These are phyloP conservation scores for Brassica incana DNA, from an alignment of 345 rosid genomes.

Conservation along the genomic window DNA sequence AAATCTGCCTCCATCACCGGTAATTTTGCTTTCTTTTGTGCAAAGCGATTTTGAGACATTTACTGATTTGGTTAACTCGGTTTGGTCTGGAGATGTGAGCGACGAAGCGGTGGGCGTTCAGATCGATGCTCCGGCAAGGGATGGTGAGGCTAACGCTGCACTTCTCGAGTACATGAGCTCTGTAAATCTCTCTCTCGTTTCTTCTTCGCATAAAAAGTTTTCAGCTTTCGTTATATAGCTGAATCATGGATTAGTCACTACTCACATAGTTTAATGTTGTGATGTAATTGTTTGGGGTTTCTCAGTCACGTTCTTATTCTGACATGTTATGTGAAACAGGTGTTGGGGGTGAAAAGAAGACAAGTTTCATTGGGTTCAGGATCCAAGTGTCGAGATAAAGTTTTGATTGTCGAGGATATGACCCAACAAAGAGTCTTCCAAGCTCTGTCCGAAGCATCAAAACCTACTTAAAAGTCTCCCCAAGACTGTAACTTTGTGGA, in stretches of 20 bases:
- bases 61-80: not conserved
- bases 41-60: not conserved
- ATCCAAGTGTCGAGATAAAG: slow-evolving; percentile 87
- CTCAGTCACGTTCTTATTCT: not conserved
- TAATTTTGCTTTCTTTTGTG: slow-evolving; percentile 5
- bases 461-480: slow-evolving; percentile 25
- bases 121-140: slow-evolving; percentile 91
- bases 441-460: slow-evolving; percentile 58
- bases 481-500: slow-evolving; percentile 12
- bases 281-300: not conserved
- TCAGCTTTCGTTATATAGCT: not conserved
- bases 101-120: slow-evolving; percentile 85
- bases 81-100: slow-evolving; percentile 55
- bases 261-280: not conserved
- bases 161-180: slow-evolving; percentile 85
- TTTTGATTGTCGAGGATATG: slow-evolving; percentile 77
- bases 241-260: slow-evolving; percentile 4
- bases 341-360: slow-evolving; percentile 79
- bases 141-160: slow-evolving; percentile 92
- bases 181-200: slow-evolving; percentile 43
- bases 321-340: slow-evolving; percentile 45
- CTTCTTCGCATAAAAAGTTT: not conserved
- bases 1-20: slow-evolving; percentile 88
- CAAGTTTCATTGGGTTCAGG: slow-evolving; percentile 80
- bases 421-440: slow-evolving; percentile 55